Conservation (phyloP, 345 rosid genomes). For the thale cress (Arabidopsis thaliana) region DNA sequence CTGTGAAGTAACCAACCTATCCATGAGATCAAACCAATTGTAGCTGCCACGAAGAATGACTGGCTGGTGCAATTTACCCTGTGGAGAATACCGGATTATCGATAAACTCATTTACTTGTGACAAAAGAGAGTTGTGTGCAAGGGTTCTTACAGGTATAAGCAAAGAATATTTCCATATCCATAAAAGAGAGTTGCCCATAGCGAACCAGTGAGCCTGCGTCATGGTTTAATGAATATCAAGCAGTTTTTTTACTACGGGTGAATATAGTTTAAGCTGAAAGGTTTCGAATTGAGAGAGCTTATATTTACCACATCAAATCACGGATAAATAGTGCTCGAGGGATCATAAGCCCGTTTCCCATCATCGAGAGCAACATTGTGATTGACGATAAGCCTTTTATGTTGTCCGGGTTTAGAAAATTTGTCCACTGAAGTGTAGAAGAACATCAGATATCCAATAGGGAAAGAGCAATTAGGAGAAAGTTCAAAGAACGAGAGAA, state of each 20-base stretch:
- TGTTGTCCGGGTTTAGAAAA: conserved; percentile 78
- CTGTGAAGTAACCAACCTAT: conserved; percentile 56
- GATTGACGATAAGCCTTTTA: conserved; percentile 80
- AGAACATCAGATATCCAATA: conserved; percentile 28
- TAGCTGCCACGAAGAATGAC: conserved; percentile 74
- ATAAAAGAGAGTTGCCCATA: conserved; percentile 86
- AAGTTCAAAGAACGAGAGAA: not conserved
- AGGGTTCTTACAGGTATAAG: conserved; percentile 63
- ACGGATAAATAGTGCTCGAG: conserved; percentile 88
- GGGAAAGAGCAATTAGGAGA: not conserved
- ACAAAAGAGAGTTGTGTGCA: conserved; percentile 6
- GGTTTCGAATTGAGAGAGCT: not conserved
- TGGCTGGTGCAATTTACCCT: conserved; percentile 67
- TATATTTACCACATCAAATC: conserved; percentile 90
- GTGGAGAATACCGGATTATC: conserved; percentile 30
- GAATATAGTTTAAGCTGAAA: conserved; percentile 20
- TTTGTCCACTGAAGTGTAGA: conserved; percentile 81
- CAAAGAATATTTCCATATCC: conserved; percentile 87
- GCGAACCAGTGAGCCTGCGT: conserved; percentile 81
- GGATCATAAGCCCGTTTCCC: conserved; percentile 93
- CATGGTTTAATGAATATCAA: conserved; percentile 17
- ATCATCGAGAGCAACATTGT: conserved; percentile 91
- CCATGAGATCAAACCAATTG: conserved; percentile 75
- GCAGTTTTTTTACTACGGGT: not conserved
- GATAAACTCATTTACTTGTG: not conserved